Base-by-base conservation (phyloP, 352 stramenopile species). In the Phytophthora syringae region DNA sequence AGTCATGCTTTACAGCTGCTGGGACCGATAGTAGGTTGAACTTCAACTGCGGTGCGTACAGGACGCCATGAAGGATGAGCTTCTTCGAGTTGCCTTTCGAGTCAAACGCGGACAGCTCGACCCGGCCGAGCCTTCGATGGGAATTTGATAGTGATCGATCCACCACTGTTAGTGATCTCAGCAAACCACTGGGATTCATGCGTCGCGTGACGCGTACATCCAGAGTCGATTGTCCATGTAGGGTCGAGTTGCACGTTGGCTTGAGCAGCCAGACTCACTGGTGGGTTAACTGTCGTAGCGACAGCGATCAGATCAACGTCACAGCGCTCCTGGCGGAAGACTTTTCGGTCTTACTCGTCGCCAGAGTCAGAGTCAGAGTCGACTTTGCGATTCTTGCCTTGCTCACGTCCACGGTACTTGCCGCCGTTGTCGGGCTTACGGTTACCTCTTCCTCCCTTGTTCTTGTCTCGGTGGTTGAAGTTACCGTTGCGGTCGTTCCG, bases 181-280 rank as follows among this genome's bases (percentile, higher is more conserved):
- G 45, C 47, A 27, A 70, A 70, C 61, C 52, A 70, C n/a, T 54
- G 16, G 21, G 21, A 48, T 16, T 54, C 32, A 12, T 52, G 22
- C 43, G 30, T 54, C n/a, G 48, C 58, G 22, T 67, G 58, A 11
- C 58, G 47, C 36, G 60, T 67, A 44, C 51, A 67, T n/a, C n/a
- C n/a, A n/a, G n/a, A n/a, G n/a, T n/a, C n/a, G n/a, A n/a, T n/a
- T n/a, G n/a, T n/a, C n/a, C n/a, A n/a, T n/a, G n/a, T n/a, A n/a
- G n/a, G n/a, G n/a, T n/a, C n/a, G n/a, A n/a, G n/a, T n/a, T n/a
- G 7, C 43, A 28, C 11, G 6, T 48, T 48, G 28, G 30, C 43
- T 42, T 36, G 13, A 21, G 30, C 30, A 2, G 54, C 5, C n/a
- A 62, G 24, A 21, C 37, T 59, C 2, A 42, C 3, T 1, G 15